Conservation (phyloP, 2,329 filamentous ascomycete genomes). For the Aureobasidium lini region DNA sequence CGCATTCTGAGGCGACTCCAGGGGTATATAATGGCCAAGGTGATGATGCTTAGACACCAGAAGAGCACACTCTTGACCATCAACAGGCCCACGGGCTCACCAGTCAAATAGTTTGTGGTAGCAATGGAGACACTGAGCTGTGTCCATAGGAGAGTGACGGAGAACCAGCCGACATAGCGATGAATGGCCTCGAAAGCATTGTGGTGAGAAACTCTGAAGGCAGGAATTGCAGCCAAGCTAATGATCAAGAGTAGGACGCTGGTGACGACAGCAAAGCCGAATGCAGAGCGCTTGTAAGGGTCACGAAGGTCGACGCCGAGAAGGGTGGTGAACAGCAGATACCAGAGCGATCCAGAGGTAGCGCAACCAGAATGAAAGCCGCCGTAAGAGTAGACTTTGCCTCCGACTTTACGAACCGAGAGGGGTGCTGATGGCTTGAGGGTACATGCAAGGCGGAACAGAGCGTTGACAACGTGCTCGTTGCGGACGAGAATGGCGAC, state of each 20-base stretch:
- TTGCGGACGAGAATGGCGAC: slow-evolving; percentile 31
- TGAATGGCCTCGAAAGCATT: slow-evolving; percentile 65
- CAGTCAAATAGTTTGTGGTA: background rate
- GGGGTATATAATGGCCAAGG: slow-evolving; percentile 59
- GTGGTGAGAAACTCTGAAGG: slow-evolving; percentile 55
- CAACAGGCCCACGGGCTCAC: slow-evolving; percentile 22
- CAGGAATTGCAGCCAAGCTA: slow-evolving; percentile 56
- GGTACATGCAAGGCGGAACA: slow-evolving; percentile 28
- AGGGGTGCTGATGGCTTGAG: slow-evolving; percentile 30
- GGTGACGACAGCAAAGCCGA: slow-evolving; percentile 52
- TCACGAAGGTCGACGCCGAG: slow-evolving; percentile 23
- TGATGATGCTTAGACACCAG: slow-evolving; percentile 62
- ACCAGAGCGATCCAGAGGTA: slow-evolving; percentile 36
- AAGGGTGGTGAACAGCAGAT: slow-evolving; percentile 32
- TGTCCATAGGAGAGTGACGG: slow-evolving; percentile 58
- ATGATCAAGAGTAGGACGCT: slow-evolving; percentile 52
- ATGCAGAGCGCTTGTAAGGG: slow-evolving; percentile 28
- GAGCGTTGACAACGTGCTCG: slow-evolving; percentile 33
- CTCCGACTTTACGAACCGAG: slow-evolving; percentile 27
- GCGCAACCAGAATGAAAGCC: slow-evolving; percentile 34
- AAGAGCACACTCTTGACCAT: slow-evolving; percentile 47
- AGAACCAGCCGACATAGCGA: slow-evolving; percentile 65
- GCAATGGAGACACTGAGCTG: slow-evolving; percentile 52
- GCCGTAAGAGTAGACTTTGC: slow-evolving; percentile 36
- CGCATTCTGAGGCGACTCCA: slow-evolving; percentile 67